These are phyloP conservation scores for grape (Vitis vinifera) DNA, from an alignment of 164 flowering plant species.

Conservation along the genomic window DNA sequence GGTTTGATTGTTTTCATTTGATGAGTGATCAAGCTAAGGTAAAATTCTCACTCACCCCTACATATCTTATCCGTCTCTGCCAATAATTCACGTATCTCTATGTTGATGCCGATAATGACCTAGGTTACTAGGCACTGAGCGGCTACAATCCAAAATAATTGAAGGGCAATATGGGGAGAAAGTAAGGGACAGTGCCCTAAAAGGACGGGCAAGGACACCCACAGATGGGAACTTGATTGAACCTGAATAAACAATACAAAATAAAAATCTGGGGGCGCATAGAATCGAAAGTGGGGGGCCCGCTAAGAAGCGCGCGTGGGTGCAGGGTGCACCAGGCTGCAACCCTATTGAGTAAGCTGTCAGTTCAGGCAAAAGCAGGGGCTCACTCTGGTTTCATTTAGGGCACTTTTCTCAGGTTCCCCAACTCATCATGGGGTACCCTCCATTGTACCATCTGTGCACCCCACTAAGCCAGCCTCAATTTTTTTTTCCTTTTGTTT, in stretches of 20 bases:
- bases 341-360: slow-evolving; percentile 17
- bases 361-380: slow-evolving; percentile 9
- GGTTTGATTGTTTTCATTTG: too few species aligned
- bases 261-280: slow-evolving; percentile 19
- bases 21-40: too few species aligned
- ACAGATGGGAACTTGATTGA: slow-evolving; percentile 33
- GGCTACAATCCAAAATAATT: background rate
- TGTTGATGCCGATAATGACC: slow-evolving; percentile 10
- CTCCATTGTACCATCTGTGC: slow-evolving; percentile 23
- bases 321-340: slow-evolving; percentile 19
- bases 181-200: slow-evolving; percentile 19
- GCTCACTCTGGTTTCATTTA: background rate
- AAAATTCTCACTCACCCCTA: slow-evolving; percentile 10
- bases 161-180: slow-evolving; percentile 14
- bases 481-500: background rate
- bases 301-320: slow-evolving; percentile 21
- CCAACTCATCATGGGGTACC: slow-evolving; percentile 5
- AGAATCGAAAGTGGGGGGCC: slow-evolving; percentile 19
- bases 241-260: slow-evolving; percentile 15
- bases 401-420: background rate
- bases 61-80: slow-evolving; percentile 26
- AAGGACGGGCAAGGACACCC: slow-evolving; percentile 21
- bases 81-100: slow-evolving; percentile 14
- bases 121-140: background rate
- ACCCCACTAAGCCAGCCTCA: slow-evolving; percentile 29